Base-by-base conservation (phyloP, 2,329 filamentous ascomycete species). In the Sarocladium kiliense region DNA sequence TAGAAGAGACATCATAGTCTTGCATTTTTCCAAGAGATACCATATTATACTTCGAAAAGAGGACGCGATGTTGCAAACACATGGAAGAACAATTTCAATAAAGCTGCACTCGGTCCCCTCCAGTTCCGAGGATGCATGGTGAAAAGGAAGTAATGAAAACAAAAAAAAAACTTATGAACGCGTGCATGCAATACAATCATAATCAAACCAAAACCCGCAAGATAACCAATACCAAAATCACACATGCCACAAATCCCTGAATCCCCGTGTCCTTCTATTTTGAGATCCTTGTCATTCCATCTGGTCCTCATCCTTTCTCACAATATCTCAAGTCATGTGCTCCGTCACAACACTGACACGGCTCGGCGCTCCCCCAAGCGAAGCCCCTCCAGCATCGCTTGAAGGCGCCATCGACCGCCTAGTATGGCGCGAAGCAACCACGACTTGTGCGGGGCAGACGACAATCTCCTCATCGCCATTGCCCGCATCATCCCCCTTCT, bases 401-500 rank as follows among this genome's bases (percentile, higher is more conserved):
- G 74, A 75, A 5, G 77, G 77, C 34, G 77, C 77, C 50, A 68
- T 64, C 37, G 67, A 68, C 49, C 71, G 68, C 55, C 62, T 64
- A 57, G 59, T 64, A 61, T 75, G 68, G 50, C 79, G 69, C 64
- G 74, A 68, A 62, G 87, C 88, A 42, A 97, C 83, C 58, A 97
- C 81, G 34, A 99, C 94, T 71, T 97, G 93, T 6, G 95, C 94
- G 10, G 93, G 93, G 67, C 88, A 96, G 44, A 99, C 91, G 47
- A 97, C 92, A 60, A 96, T 90, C 77, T 97, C 92, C 62, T 97
- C 91, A 55, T 97, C 91, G 55, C 92, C 93, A 54, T 87, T 81
- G 23, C 92, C 94, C 39, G 79, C 77, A 67, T 97, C 93, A 65
- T 96, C 89, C 54, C 92, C 93, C 76, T 94, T 95, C 76, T 96